Percentiles rank a stretch among this genome's conserved stretches.
These are phyloP conservation scores for Lepidium campestre DNA, from an alignment of 441 rosid species.

Conservation along the genomic window DNA sequence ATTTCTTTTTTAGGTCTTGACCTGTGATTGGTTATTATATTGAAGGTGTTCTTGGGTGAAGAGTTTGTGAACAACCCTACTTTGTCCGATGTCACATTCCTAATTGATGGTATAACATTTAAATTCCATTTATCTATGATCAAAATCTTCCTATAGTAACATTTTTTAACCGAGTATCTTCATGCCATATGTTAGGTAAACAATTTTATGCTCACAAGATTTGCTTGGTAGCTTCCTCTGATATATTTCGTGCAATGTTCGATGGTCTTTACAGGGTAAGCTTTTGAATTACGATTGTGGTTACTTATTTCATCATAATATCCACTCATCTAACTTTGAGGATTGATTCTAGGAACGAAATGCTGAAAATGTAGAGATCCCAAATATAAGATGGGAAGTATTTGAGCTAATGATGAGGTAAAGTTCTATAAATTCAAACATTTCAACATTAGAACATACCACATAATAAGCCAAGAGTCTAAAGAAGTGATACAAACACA, in stretches of 20 bases:
- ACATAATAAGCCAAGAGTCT: neutral
- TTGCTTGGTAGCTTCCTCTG: constrained; percentile 71
- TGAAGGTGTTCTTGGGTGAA: constrained; percentile 57
- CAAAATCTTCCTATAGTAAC: neutral
- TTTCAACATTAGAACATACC: neutral
- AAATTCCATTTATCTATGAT: neutral
- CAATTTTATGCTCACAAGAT: constrained; percentile 67
- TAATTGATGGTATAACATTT: constrained; percentile 45
- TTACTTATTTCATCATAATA: neutral
- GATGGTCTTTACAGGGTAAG: constrained; percentile 66
- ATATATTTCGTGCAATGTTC: constrained; percentile 72
- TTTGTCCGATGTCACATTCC: constrained; percentile 59
- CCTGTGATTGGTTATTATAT: neutral
- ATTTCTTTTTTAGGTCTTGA: constrained; percentile 3
- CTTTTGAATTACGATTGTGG: neutral
- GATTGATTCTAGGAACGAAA: constrained; percentile 44
- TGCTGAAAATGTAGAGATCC: constrained; percentile 62
- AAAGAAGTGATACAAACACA: neutral
- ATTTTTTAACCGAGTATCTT: neutral
- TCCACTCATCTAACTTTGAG: constrained; percentile 7
- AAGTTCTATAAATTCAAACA: neutral
- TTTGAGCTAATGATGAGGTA: constrained; percentile 74
- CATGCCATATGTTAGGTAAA: constrained; percentile 35
- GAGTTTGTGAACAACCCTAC: constrained; percentile 53
- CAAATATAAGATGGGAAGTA: constrained; percentile 66